These are phyloP conservation scores for Botrytis byssoidea DNA, from an alignment of 2,329 filamentous ascomycete genomes.

Conservation along the genomic window DNA sequence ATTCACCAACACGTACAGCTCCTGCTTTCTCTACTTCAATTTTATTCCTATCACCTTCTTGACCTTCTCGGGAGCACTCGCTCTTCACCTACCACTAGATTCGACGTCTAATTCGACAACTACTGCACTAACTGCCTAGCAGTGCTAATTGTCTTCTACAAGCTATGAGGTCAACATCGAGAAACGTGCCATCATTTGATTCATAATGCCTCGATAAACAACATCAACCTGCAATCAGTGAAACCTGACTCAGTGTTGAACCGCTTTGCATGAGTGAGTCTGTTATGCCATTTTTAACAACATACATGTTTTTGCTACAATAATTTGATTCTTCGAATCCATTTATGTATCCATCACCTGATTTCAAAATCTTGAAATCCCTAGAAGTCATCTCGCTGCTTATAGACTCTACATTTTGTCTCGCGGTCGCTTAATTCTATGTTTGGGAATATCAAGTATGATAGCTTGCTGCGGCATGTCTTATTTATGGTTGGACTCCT, in stretches of 20 bases:
- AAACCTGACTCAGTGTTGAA: too few species aligned
- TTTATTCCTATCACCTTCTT: neutral
- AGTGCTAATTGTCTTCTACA: too few species aligned
- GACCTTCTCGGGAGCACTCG: neutral
- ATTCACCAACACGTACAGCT: neutral
- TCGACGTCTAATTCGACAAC: neutral
- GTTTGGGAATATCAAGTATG: neutral
- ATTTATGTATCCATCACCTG: neutral
- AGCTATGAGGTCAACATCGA: too few species aligned
- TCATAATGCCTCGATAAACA: too few species aligned
- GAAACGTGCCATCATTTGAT: too few species aligned
- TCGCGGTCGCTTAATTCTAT: neutral
- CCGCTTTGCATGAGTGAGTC: too few species aligned
- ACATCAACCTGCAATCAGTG: too few species aligned
- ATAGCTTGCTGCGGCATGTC: neutral
- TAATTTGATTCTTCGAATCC: neutral
- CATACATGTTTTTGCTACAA: neutral
- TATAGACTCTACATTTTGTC: neutral
- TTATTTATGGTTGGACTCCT: neutral
- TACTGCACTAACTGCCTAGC: too few species aligned
- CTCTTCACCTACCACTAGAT: neutral
- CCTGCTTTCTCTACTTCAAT: neutral
- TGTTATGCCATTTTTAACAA: too few species aligned
- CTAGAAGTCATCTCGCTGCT: neutral
- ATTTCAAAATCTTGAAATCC: neutral